phyloP scores from a whole-genome alignment of 352 stramenopile genomes.

The Phytophthora citrophthora region DNA sequence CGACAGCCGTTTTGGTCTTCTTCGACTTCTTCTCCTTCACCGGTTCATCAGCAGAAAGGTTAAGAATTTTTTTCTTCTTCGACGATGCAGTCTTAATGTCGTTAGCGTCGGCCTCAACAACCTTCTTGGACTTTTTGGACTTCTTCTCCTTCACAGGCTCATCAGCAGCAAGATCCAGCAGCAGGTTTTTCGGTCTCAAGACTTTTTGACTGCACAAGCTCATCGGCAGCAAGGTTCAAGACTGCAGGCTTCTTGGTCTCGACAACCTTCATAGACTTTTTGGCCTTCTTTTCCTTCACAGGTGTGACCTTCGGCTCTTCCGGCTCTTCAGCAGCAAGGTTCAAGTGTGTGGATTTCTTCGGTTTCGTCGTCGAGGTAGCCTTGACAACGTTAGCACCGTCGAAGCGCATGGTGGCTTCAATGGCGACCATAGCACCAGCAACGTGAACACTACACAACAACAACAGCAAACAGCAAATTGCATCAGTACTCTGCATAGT shows the following conservation, averaged over 20 bases:
- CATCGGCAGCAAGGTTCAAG: too few species aligned
- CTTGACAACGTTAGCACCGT: slow-evolving; percentile 15
- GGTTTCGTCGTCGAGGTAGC: slow-evolving; percentile 7
- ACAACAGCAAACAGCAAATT: background rate
- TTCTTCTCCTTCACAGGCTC: slow-evolving; percentile 21
- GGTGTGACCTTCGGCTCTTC: too few species aligned
- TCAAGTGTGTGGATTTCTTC: slow-evolving; percentile 22
- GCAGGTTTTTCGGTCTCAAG: too few species aligned
- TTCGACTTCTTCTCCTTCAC: slow-evolving; percentile 35
- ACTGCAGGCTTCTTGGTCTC: slow-evolving; percentile 16
- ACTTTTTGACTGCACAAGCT: too few species aligned
- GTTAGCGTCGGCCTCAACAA: too few species aligned
- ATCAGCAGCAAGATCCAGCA: too few species aligned
- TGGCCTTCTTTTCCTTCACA: background rate
- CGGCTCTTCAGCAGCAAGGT: slow-evolving; percentile 9
- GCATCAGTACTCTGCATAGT: slow-evolving; percentile 9
- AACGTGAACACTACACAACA: slow-evolving; percentile 57
- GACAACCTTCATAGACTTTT: slow-evolving; percentile 26
- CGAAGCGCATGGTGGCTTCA: slow-evolving; percentile 72
- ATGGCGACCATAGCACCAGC: slow-evolving; percentile 84
- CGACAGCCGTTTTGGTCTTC: slow-evolving; percentile 35
- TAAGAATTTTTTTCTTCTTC: too few species aligned
- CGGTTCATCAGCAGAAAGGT: background rate
- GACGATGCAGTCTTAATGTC: too few species aligned
- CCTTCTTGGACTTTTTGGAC: slow-evolving; percentile 45